phyloP scores from a whole-genome alignment of 768 basidiomycete species.

The Boletus vinaceobasis region DNA sequence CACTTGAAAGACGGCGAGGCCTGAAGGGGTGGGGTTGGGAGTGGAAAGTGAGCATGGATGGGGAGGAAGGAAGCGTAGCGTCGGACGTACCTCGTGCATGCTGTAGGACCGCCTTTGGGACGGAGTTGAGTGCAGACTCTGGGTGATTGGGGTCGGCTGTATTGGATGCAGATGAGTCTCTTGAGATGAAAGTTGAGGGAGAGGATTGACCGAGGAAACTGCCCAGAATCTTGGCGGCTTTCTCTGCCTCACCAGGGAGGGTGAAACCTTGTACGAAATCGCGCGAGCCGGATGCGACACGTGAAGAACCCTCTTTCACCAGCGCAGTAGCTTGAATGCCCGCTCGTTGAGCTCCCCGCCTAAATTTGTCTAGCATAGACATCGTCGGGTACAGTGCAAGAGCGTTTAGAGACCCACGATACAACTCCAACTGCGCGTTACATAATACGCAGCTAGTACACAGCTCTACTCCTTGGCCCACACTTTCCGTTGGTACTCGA shows the following conservation, averaged over 20 bases:
- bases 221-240: slow-evolving; percentile 87
- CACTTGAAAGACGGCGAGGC: slow-evolving; percentile 92
- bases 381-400: slow-evolving; percentile 25
- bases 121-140: slow-evolving; percentile 86
- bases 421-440: background rate
- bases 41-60: background rate
- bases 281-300: slow-evolving; percentile 70
- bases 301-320: slow-evolving; percentile 59
- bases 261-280: slow-evolving; percentile 83
- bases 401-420: background rate
- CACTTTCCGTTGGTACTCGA: slow-evolving; percentile 81
- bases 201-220: slow-evolving; percentile 75
- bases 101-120: slow-evolving; percentile 90
- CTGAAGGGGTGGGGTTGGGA: slow-evolving; percentile 36
- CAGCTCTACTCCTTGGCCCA: slow-evolving; percentile 39
- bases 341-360: slow-evolving; percentile 75
- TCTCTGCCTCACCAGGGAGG: slow-evolving; percentile 89
- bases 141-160: slow-evolving; percentile 85
- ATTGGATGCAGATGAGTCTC: background rate
- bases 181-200: background rate
- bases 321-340: slow-evolving; percentile 78
- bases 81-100: slow-evolving; percentile 72
- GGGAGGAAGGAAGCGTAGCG: background rate
- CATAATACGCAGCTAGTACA: background rate
- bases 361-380: slow-evolving; percentile 79